A percentile compares a stretch with the other conserved stretches of the same genome.
These are phyloP conservation scores for Ballota nigra DNA, from an alignment of 257 asterid genomes.

Conservation along the genomic window DNA sequence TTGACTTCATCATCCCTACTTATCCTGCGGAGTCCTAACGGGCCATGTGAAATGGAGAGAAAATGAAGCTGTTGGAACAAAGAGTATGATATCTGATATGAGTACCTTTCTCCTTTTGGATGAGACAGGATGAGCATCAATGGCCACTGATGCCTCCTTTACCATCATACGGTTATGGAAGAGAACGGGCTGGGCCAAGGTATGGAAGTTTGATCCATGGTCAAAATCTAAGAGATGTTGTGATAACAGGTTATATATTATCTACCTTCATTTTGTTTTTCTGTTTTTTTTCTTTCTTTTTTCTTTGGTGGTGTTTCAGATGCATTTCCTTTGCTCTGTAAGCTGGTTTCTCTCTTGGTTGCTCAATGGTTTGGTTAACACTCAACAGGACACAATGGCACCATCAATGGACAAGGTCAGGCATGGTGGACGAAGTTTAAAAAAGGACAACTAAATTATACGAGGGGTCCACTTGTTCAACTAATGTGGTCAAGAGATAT, in stretches of 20 bases:
- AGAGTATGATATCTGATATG: slow-evolving; percentile 8
- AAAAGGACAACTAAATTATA: slow-evolving; percentile 59
- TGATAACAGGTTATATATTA: slow-evolving; percentile 62
- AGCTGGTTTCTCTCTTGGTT: background rate
- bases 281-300: background rate
- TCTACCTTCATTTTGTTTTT: background rate
- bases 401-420: slow-evolving; percentile 87
- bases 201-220: slow-evolving; percentile 96
- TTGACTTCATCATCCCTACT: background rate
- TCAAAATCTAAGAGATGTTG: slow-evolving; percentile 80
- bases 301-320: background rate
- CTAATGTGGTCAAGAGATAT: slow-evolving; percentile 94
- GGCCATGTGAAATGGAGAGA: background rate
- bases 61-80: background rate
- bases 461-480: slow-evolving; percentile 94
- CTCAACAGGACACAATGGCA: slow-evolving; percentile 80
- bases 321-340: background rate
- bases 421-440: slow-evolving; percentile 83
- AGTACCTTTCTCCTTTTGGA: slow-evolving; percentile 18
- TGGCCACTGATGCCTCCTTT: slow-evolving; percentile 97
- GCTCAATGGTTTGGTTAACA: slow-evolving; percentile 29
- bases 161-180: slow-evolving; percentile 91
- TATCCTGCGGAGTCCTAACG: background rate
- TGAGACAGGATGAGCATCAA: slow-evolving; percentile 64
- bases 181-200: slow-evolving; percentile 82